Conservation (phyloP, 495 filamentous ascomycete species). For the Tuber brumale region DNA sequence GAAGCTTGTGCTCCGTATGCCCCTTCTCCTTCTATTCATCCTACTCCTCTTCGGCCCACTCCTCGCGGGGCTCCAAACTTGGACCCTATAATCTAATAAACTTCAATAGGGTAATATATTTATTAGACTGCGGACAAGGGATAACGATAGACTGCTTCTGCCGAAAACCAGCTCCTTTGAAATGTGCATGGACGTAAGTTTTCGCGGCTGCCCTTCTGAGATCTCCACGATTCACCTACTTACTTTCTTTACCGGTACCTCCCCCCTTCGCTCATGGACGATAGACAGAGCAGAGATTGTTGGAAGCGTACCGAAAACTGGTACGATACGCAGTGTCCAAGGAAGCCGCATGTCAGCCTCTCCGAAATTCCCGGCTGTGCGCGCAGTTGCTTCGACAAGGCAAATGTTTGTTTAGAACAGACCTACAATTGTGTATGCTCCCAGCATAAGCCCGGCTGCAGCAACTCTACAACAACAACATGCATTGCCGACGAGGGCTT, state of each 20-base stretch:
- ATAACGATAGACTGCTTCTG: constrained; percentile 10
- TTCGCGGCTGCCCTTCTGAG: neutral
- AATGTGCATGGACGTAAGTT: constrained; percentile 7
- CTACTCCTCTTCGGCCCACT: neutral
- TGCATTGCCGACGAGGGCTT: neutral
- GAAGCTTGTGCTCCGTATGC: neutral
- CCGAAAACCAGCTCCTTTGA: neutral
- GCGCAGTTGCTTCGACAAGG: neutral
- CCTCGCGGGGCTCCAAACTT: neutral
- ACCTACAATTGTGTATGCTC: constrained; percentile 15
- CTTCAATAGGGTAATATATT: neutral
- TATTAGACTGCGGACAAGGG: neutral
- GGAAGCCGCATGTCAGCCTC: neutral
- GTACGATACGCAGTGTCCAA: constrained; percentile 9
- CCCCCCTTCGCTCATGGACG: neutral
- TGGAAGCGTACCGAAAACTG: constrained; percentile 9
- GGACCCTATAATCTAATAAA: neutral
- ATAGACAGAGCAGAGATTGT: neutral
- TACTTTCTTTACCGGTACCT: neutral
- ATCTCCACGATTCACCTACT: neutral
- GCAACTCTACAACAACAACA: neutral
- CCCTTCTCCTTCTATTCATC: neutral
- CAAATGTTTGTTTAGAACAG: neutral
- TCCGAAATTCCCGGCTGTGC: constrained; percentile 4
- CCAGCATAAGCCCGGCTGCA: neutral